Base-by-base conservation (phyloP, 805 yeast genomes). In the Candida chauliodis region DNA sequence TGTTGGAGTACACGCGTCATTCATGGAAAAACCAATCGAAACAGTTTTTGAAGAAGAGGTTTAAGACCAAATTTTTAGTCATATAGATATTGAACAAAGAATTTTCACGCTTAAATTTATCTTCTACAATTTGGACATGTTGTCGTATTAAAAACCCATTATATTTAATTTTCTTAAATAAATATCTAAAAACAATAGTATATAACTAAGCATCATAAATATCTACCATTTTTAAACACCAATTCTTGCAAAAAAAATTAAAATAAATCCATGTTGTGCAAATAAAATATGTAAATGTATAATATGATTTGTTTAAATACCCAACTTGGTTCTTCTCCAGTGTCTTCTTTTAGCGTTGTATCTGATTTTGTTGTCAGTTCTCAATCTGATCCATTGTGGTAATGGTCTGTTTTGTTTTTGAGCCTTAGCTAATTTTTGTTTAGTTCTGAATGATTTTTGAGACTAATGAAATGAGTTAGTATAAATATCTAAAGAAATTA, bases 271-370 rank as follows among this genome's bases (percentile, higher is more conserved):
- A 25, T 26, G 24, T 34, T 30, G 35, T 37, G 35, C 27, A 27
- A 27, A 18, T 23, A 37, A 36, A 36, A 34, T 19, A 20, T 10
- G 6, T n/a, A 33, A 13, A n/a, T 15, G 22, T 26, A 16, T 34
- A 25, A 26, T 9, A 34, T 24, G 24, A 29, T 7, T 24, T 14
- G 45, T 61, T 86, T 90, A 91, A 81, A 91, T 73, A 82, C 81
- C 79, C 77, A 91, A 81, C 95, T 91, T 91, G 67, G 97, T 91
- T 85, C 98, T 87, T 86, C 96, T 91, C 99, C 99, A 91, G 93
- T 93, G 95, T 83, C 98, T 85, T 87, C 98, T 89, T 89, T 93
- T 93, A 71, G 96, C 95, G 79, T 91, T 91, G 86, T 88, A 88
- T 82, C 95, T 88, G 80, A 93, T 84, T 65, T 81, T 90, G 95